Evolutionary conservation across 495 filamentous ascomycete species (phyloP).

Genomic region (Aspergillus sclerotioniger): DNA sequence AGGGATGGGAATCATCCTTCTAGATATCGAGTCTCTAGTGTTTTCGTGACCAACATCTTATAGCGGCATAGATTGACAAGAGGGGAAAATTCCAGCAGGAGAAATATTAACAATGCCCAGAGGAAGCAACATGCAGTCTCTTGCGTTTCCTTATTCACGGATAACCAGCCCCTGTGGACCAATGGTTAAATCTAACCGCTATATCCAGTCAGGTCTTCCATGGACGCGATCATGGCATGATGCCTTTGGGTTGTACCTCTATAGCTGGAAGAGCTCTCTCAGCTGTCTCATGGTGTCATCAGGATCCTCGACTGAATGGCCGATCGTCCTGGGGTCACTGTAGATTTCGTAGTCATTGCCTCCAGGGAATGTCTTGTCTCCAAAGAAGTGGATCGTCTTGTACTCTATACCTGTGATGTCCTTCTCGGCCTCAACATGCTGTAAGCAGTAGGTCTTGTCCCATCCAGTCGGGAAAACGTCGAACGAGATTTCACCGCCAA

Average conservation of each 20-base stretch:
- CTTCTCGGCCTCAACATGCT: slow-evolving; percentile 81
- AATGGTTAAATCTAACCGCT: not conserved
- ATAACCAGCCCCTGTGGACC: not conserved
- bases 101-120: not conserved
- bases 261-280: slow-evolving; percentile 76
- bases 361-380: slow-evolving; percentile 85
- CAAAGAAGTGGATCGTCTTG: slow-evolving; percentile 94
- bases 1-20: not conserved
- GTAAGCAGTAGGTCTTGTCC: slow-evolving; percentile 98
- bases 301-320: slow-evolving; percentile 77
- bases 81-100: not conserved
- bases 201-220: not conserved
- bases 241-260: slow-evolving; percentile 24
- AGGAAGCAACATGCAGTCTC: not conserved
- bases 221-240: not conserved
- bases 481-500: slow-evolving; percentile 96
- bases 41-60: not conserved
- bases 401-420: slow-evolving; percentile 71
- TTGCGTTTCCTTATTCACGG: not conserved
- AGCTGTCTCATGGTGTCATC: slow-evolving; percentile 76
- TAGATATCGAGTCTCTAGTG: not conserved
- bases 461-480: slow-evolving; percentile 96
- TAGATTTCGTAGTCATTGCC: slow-evolving; percentile 98
- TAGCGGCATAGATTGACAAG: not conserved
- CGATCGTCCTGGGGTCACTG: slow-evolving; percentile 71